Conservation (phyloP, 345 rosid species). For the Acer negundo region DNA sequence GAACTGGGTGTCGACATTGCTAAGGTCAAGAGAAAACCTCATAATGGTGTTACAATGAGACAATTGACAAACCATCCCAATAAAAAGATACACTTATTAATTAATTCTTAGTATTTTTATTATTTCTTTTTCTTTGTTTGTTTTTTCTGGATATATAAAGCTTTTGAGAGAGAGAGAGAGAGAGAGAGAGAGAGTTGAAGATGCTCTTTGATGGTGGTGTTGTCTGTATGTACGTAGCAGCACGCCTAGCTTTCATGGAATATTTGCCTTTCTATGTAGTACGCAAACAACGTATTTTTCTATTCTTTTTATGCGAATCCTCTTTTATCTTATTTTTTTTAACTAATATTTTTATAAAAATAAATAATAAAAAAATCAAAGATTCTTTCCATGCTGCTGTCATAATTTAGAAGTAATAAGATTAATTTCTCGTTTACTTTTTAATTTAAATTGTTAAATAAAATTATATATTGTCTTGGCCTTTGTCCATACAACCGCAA, state of each 20-base stretch:
- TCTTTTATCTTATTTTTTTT: background rate
- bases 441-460: no score
- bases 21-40: conserved; percentile 47
- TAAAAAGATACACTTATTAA: background rate
- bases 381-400: conserved; percentile 22
- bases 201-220: conserved; percentile 29
- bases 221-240: conserved; percentile 23
- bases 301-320: background rate
- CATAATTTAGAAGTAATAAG: background rate
- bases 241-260: conserved; percentile 24
- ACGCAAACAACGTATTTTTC: background rate
- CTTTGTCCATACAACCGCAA: no score
- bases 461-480: no score
- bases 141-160: background rate
- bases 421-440: no score
- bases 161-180: conserved; percentile 5
- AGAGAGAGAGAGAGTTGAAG: conserved; percentile 26
- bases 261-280: conserved; percentile 30
- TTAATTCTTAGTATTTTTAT: background rate
- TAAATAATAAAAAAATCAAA: conserved; percentile 3
- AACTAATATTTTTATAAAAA: background rate
- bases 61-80: conserved; percentile 24
- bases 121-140: background rate
- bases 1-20: conserved; percentile 44
- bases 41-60: conserved; percentile 36